Evolutionary conservation across 176 grass and related monocot genomes (phyloP), one percentile per base, ranked within the genome.

Genomic region (Triticum urartu): DNA sequence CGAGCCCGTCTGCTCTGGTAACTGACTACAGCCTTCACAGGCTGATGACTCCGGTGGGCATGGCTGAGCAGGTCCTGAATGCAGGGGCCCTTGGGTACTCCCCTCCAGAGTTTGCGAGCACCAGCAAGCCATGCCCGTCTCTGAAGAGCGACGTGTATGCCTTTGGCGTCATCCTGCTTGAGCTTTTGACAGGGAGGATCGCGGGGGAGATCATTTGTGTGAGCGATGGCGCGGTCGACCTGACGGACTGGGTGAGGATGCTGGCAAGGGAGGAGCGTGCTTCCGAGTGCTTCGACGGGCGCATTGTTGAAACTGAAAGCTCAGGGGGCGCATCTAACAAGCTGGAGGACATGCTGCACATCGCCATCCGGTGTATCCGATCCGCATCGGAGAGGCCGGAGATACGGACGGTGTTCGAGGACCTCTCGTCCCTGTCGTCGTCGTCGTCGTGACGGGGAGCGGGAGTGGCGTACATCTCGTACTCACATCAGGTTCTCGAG

Each of bases 211-310:
- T 98, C 33, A 69, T 98, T 18, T 98, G 93, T 13, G 79, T 86
- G 17, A 91, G 83, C 5, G 85, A 91, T 3, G 96, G 96, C 5
- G 90, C 91, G 26, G 91, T 95, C 1, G 96, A 98, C 79, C 79
- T 98, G 69, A 98, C 90, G 4, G 96, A 98, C 79, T 98, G 96
- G 96, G 93, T 94, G 47, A 98, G 91, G 88, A 76, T 91, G 78
- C 65, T 95, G 68, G 91, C 87, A 33, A 70, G 75, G 17, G 96
- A 98, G 40, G 89, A 92, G 52, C 83, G 93, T 26, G 78, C 83
- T 24, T 92, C 87, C 0, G 91, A 98, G 78, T 98, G 96, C 90
- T 95, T 94, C 4, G 93, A 95, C 68, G 77, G 72, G 40, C 80
- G 68, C 59, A 86, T 95, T 33, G 40, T 50, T 9, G 85, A 90